Evolutionary conservation across 148 eudicot species (phyloP).

Genomic region (Nepenthes gracilis): DNA sequence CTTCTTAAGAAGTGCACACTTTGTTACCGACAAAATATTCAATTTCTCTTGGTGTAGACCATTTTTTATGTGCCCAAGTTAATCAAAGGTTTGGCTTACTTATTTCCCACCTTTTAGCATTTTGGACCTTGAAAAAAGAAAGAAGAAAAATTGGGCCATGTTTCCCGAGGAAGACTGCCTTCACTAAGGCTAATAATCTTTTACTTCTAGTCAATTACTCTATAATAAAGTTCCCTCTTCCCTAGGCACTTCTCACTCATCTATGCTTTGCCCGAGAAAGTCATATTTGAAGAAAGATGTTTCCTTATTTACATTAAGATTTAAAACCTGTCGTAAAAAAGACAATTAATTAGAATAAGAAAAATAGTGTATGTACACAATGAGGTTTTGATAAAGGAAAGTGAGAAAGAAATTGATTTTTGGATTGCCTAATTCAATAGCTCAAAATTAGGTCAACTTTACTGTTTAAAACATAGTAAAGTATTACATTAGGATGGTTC

Average conservation of each 20-base stretch:
- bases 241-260: constrained; percentile 3
- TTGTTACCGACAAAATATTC: constrained; percentile 1
- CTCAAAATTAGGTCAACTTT: neutral
- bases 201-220: neutral
- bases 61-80: neutral
- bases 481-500: constrained; percentile 12
- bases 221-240: constrained; percentile 4
- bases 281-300: neutral
- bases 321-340: constrained; percentile 1
- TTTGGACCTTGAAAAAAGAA: neutral
- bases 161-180: neutral
- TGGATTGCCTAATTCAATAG: constrained; percentile 2
- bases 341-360: neutral
- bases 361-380: neutral
- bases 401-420: constrained; percentile 1
- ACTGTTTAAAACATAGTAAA: neutral
- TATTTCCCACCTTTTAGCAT: neutral
- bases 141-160: neutral
- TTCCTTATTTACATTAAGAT: constrained; percentile 5
- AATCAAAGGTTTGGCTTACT: neutral
- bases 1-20: constrained; percentile 6
- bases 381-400: neutral
- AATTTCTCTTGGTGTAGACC: constrained; percentile 1
- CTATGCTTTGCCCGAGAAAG: neutral
- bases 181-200: neutral